Percentiles rank a stretch among this genome's conserved stretches.
phyloP scores from a whole-genome alignment of 306 rosid species.

The Begonia fuchsioides region DNA sequence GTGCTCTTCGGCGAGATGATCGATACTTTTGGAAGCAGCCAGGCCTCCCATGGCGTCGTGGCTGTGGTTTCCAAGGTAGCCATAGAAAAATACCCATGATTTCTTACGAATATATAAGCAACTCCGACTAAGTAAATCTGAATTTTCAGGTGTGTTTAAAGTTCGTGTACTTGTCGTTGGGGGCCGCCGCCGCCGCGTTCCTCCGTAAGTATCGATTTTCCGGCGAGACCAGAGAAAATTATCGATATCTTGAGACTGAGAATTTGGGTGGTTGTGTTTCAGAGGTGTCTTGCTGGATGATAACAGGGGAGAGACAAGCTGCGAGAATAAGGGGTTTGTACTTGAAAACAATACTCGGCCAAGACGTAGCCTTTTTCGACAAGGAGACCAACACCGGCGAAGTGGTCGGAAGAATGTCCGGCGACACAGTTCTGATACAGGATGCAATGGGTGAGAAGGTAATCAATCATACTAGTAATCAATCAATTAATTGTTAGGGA shows the following conservation, averaged over 20 bases:
- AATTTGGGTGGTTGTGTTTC: background rate
- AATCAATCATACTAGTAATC: background rate
- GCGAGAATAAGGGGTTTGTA: slow-evolving; percentile 17
- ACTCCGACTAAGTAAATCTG: background rate
- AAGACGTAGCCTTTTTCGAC: slow-evolving; percentile 10
- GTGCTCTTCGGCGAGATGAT: slow-evolving; percentile 37
- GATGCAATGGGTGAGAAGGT: slow-evolving; percentile 14
- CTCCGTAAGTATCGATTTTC: slow-evolving; percentile 9
- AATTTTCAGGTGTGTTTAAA: background rate
- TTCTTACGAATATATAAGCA: background rate
- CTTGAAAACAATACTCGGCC: slow-evolving; percentile 21
- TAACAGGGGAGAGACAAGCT: slow-evolving; percentile 25
- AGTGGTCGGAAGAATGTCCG: slow-evolving; percentile 16
- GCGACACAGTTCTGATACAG: slow-evolving; percentile 16
- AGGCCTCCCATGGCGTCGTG: slow-evolving; percentile 9
- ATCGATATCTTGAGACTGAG: too few relatives aligned
- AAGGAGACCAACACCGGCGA: slow-evolving; percentile 10
- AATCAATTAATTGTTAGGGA: too few relatives aligned
- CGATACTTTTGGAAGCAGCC: slow-evolving; percentile 34
- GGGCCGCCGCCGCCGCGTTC: slow-evolving; percentile 6
- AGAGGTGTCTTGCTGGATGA: slow-evolving; percentile 33
- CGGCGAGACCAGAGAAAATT: background rate
- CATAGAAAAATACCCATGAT: too few relatives aligned
- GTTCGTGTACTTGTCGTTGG: slow-evolving; percentile 14
- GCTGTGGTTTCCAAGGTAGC: slow-evolving; percentile 36